Evolutionary conservation across 257 asterid species (phyloP), one percentile per base, ranked within the genome.

Genomic region (Pogostemon cablin): DNA sequence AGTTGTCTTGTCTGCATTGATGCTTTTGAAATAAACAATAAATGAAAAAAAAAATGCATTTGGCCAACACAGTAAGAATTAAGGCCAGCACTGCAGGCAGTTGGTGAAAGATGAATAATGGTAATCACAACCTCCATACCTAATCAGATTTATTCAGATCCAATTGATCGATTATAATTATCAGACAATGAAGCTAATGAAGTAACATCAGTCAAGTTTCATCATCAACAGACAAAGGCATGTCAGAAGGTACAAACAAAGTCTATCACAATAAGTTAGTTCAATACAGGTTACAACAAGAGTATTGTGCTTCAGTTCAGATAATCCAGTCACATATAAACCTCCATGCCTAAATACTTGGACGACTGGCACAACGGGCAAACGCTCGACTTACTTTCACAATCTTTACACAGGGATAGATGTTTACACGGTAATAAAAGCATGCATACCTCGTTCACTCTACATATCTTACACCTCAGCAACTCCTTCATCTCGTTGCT

Each of bases 401-500:
- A 95, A 48, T 83, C 97, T 83, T 83, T 91, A 80, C 99, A 95
- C 85, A 92, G 67, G 72, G 98, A 95, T 9, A 95, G 86, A 86
- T 95, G 99, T 86, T 95, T 90, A 80, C 99, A 95, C 43, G 99
- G 99, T 65, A 92, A 80, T 77, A 95, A 74, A 64, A 95, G 92
- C 97, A 95, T 84, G 88, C 93, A 60, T 6, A 83, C 98, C 74
- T 86, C 84, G 7, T 88, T 86, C 39, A 80, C 89, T 69, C 95
- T 65, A 82, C 99, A 95, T 53, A 85, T 96, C 93, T 85, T 95
- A 72, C 99, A 91, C 25, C 66, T 83, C 93, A 89, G 85, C 82
- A 73, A 10, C 83, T 82, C 90, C 80, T 80, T 87, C 86, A 72
- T 76, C 48, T 78, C 87, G 12, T 73, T 81, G 59, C 84, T 52